These are phyloP conservation scores for Flueggea neowawraea DNA, from an alignment of 441 rosid species.

Conservation along the genomic window DNA sequence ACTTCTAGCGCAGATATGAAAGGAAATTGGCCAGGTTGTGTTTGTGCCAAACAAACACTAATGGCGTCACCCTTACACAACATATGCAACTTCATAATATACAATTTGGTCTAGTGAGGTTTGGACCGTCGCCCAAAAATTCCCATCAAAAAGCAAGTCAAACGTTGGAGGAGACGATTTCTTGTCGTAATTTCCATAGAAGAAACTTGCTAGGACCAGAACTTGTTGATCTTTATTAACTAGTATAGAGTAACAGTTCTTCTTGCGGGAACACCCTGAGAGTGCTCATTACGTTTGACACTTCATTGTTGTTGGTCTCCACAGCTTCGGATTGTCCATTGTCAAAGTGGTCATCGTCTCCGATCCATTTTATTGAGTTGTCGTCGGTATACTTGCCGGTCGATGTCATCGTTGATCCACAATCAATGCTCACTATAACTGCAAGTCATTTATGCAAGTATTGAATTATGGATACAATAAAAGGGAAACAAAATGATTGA, in stretches of 20 bases:
- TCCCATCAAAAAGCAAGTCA: slow-evolving; percentile 54
- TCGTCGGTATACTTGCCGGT: slow-evolving; percentile 15
- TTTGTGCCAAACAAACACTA: slow-evolving; percentile 50
- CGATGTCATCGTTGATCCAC: slow-evolving; percentile 37
- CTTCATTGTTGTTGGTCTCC: slow-evolving; percentile 4
- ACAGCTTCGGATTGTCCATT: slow-evolving; percentile 22
- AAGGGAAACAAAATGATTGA: too few relatives aligned
- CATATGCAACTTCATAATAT: slow-evolving; percentile 30
- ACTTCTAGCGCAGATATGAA: slow-evolving; percentile 55
- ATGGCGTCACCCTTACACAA: slow-evolving; percentile 18
- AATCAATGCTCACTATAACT: slow-evolving; percentile 42
- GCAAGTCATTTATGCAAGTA: neutral
- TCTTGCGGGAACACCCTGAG: slow-evolving; percentile 49
- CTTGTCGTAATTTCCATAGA: slow-evolving; percentile 49
- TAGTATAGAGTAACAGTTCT: slow-evolving; percentile 42
- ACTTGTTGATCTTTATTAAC: slow-evolving; percentile 23
- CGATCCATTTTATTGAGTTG: slow-evolving; percentile 27
- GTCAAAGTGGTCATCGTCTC: slow-evolving; percentile 32
- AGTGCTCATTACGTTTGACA: slow-evolving; percentile 29
- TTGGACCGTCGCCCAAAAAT: slow-evolving; percentile 36
- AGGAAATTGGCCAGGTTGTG: slow-evolving; percentile 32
- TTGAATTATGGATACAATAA: too few relatives aligned
- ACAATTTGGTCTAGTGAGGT: slow-evolving; percentile 29
- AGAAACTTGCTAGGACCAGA: slow-evolving; percentile 41
- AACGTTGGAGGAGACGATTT: slow-evolving; percentile 40